Evolutionary conservation across 257 asterid species (phyloP).

Genomic region (Rehmannia glutinosa): DNA sequence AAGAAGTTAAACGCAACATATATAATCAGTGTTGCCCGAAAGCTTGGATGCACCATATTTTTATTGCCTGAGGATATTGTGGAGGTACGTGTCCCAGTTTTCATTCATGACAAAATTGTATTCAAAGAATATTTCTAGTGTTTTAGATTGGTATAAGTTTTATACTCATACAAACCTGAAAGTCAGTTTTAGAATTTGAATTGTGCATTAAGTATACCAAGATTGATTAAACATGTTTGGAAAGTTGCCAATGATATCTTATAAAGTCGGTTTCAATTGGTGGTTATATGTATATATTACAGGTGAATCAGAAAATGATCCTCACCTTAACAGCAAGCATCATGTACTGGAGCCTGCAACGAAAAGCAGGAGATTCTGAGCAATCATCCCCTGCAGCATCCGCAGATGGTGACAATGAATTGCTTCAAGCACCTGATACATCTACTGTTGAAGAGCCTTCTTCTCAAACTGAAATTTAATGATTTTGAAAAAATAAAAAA

Average conservation of each 20-base stretch:
- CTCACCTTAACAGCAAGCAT: constrained; percentile 75
- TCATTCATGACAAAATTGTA: neutral
- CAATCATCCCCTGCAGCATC: constrained; percentile 19
- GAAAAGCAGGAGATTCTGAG: constrained; percentile 31
- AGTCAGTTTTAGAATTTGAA: neutral
- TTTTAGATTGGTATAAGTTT: neutral
- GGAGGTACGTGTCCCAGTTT: constrained; percentile 33
- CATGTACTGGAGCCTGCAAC: constrained; percentile 84
- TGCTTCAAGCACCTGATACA: neutral
- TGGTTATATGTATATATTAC: constrained; percentile 3
- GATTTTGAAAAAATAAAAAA: no score
- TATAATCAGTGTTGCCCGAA: constrained; percentile 60
- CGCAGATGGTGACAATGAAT: neutral
- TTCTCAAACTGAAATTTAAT: neutral
- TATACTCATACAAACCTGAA: neutral
- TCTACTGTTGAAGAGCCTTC: constrained; percentile 1
- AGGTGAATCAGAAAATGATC: constrained; percentile 91
- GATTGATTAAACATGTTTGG: neutral
- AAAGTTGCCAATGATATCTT: neutral
- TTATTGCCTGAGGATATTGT: constrained; percentile 62
- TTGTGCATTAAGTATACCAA: neutral
- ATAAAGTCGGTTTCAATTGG: neutral
- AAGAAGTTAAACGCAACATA: constrained; percentile 59
- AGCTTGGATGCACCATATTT: constrained; percentile 64
- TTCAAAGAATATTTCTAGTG: no score